Percentiles rank a stretch among this genome's conserved stretches.
phyloP scores from a whole-genome alignment of 1,284 basidiomycete genomes.

The Melampsora larici-populina region DNA sequence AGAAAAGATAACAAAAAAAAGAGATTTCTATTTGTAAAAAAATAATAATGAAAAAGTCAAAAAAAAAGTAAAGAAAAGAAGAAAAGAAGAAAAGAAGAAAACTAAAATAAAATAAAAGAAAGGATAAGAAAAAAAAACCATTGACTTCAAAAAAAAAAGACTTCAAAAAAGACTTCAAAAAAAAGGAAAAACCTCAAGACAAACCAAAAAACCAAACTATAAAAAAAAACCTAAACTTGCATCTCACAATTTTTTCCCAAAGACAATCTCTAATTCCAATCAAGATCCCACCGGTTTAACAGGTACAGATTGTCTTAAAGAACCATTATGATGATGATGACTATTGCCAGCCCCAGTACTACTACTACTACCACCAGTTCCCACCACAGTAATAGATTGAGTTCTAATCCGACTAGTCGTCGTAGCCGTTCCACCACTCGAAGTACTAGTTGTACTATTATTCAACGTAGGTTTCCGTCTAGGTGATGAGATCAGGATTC shows the following conservation, averaged over 20 bases:
- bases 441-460: background rate
- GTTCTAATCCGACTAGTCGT: background rate
- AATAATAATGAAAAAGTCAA: background rate
- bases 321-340: background rate
- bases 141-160: background rate
- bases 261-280: background rate
- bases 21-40: background rate
- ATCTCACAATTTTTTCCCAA: too few species aligned
- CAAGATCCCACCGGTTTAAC: background rate
- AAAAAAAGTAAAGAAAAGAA: background rate
- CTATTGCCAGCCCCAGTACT: too few species aligned
- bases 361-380: too few species aligned
- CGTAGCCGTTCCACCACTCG: background rate
- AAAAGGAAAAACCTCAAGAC: too few species aligned
- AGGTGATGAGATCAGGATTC: conserved; percentile 27
- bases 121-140: background rate
- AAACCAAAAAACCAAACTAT: too few species aligned
- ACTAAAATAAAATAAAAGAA: background rate
- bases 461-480: conserved; percentile 2
- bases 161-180: background rate
- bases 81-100: background rate
- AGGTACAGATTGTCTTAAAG: background rate
- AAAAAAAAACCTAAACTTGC: too few species aligned
- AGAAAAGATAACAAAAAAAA: background rate
- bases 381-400: background rate